These are phyloP conservation scores for Bifiguratus adelaidae DNA, from an alignment of 192 early-diverging fungal species.

Conservation along the genomic window DNA sequence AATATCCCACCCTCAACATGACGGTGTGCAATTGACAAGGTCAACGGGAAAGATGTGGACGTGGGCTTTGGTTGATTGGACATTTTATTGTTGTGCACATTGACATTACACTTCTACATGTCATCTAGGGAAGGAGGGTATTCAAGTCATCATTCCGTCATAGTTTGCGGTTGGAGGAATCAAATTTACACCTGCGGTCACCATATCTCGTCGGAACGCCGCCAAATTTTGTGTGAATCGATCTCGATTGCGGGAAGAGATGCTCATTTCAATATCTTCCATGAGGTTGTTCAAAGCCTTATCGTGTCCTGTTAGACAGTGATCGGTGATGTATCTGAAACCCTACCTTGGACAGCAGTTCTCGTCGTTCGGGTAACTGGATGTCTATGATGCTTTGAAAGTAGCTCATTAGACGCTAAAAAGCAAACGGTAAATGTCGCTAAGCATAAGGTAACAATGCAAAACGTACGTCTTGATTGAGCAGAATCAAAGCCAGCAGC, in stretches of 20 bases:
- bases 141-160: background rate
- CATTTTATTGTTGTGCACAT: too few species aligned
- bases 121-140: too few species aligned
- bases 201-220: conserved; percentile 33
- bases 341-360: conserved; percentile 21
- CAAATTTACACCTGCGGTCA: conserved; percentile 11
- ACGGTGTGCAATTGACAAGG: too few species aligned
- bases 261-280: conserved; percentile 45
- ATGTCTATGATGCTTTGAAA: conserved; percentile 34
- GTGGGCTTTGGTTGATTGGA: too few species aligned
- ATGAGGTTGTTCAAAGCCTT: conserved; percentile 42
- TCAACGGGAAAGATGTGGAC: too few species aligned
- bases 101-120: too few species aligned
- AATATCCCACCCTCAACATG: too few species aligned
- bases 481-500: conserved; percentile 63
- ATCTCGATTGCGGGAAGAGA: conserved; percentile 45
- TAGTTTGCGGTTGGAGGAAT: conserved; percentile 11
- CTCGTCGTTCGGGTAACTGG: conserved; percentile 34
- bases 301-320: background rate
- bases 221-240: conserved; percentile 56
- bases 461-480: conserved; percentile 48
- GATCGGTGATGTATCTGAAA: background rate
- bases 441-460: background rate
- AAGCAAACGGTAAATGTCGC: background rate
- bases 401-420: conserved; percentile 39